Evolutionary conservation across 2,329 filamentous ascomycete genomes (phyloP).

Genomic region (Xenoacremonium recifei): DNA sequence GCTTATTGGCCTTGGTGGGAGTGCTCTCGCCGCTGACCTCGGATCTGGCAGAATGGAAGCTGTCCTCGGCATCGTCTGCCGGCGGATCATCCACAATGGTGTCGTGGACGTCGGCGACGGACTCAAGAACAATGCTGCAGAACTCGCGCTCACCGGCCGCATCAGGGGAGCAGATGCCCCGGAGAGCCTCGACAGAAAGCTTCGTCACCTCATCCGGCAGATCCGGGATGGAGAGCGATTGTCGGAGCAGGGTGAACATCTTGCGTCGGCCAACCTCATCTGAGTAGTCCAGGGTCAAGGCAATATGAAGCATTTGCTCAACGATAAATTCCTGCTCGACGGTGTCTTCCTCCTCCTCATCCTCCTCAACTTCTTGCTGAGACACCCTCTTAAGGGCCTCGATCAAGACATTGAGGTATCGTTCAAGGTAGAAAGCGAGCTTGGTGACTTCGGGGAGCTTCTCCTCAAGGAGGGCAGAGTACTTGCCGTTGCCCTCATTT

Average conservation of each 20-base stretch:
- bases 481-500: constrained; percentile 68
- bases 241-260: constrained; percentile 89
- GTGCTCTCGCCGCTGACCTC: constrained; percentile 71
- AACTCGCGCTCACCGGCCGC: constrained; percentile 77
- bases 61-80: constrained; percentile 59
- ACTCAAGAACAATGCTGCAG: constrained; percentile 83
- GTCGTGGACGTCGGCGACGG: constrained; percentile 94
- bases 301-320: constrained; percentile 91
- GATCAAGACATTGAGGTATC: constrained; percentile 69
- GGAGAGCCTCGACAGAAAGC: constrained; percentile 77
- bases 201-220: constrained; percentile 92
- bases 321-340: constrained; percentile 94
- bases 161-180: constrained; percentile 77
- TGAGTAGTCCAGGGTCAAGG: constrained; percentile 90
- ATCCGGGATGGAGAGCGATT: constrained; percentile 80
- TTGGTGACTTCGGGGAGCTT: constrained; percentile 95
- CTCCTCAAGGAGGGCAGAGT: constrained; percentile 76
- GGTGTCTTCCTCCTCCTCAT: constrained; percentile 76
- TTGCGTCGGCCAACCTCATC: constrained; percentile 93
- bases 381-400: constrained; percentile 60
- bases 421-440: constrained; percentile 81
- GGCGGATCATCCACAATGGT: constrained; percentile 75
- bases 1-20: constrained; percentile 46
- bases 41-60: constrained; percentile 90
- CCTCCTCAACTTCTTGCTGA: constrained; percentile 53